phyloP scores from a whole-genome alignment of 345 rosid genomes.

The Streptanthus diversifolius region DNA sequence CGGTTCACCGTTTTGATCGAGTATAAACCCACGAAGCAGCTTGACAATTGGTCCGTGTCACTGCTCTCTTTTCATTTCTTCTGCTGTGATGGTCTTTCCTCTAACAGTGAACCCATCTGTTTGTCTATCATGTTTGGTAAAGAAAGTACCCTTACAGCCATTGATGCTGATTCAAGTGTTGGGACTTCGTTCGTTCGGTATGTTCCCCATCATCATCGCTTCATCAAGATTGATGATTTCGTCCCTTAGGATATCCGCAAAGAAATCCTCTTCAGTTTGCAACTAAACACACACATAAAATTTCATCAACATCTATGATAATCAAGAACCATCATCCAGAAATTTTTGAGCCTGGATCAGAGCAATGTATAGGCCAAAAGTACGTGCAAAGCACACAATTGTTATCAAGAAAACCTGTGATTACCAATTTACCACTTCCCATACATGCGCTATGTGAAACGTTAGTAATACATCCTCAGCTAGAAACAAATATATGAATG shows the following conservation, averaged over 20 bases:
- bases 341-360: neutral
- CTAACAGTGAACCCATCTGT: constrained; percentile 17
- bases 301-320: neutral
- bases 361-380: neutral
- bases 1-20: constrained; percentile 28
- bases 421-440: neutral
- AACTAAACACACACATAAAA: constrained; percentile 30
- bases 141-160: constrained; percentile 20
- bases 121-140: constrained; percentile 29
- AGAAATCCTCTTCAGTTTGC: constrained; percentile 46
- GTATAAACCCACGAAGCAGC: constrained; percentile 27
- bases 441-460: neutral
- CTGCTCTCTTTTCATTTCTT: neutral
- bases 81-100: neutral
- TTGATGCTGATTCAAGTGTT: constrained; percentile 28
- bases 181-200: constrained; percentile 20
- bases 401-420: neutral
- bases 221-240: constrained; percentile 74
- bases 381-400: neutral
- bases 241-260: constrained; percentile 69
- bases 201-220: neutral
- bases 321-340: neutral
- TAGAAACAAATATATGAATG: neutral
- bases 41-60: neutral
- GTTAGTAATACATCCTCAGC: neutral